A percentile compares a stretch with the other conserved stretches of the same genome.
phyloP scores from a whole-genome alignment of 441 rosid species.

The Kokia cookei region DNA sequence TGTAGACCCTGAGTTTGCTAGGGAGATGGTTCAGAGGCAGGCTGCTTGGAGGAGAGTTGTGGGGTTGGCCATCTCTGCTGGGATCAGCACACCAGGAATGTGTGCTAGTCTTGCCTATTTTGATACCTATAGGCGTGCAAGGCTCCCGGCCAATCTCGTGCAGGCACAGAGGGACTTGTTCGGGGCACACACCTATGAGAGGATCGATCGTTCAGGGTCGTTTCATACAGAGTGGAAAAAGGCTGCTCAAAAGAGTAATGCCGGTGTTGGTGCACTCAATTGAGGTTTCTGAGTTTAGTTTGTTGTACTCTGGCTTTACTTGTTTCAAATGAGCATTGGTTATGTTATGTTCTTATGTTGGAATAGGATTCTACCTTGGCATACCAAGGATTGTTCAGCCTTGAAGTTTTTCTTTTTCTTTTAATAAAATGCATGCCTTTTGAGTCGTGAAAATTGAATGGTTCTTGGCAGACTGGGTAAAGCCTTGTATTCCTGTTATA shows the following conservation, averaged over 20 bases:
- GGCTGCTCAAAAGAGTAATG: constrained; percentile 51
- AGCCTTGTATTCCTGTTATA: background rate
- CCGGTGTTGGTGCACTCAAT: constrained; percentile 41
- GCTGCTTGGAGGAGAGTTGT: constrained; percentile 98
- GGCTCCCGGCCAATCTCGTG: constrained; percentile 87
- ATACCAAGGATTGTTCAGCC: constrained; percentile 25
- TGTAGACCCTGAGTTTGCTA: constrained; percentile 91
- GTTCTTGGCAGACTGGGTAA: background rate
- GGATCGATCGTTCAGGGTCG: constrained; percentile 70
- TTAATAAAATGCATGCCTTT: constrained; percentile 58
- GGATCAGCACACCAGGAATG: constrained; percentile 96
- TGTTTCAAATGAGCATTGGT: constrained; percentile 17
- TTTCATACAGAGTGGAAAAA: constrained; percentile 90
- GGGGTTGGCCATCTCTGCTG: constrained; percentile 74
- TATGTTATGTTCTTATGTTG: constrained; percentile 20
- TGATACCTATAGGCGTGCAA: constrained; percentile 86
- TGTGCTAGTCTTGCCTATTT: constrained; percentile 91
- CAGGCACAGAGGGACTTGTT: constrained; percentile 98
- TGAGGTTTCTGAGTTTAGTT: constrained; percentile 25
- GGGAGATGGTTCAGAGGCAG: constrained; percentile 96
- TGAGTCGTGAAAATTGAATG: background rate
- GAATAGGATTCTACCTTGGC: constrained; percentile 27
- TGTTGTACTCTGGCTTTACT: background rate
- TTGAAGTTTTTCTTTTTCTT: constrained; percentile 26
- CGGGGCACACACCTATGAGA: constrained; percentile 94